Base-by-base conservation (phyloP, 768 basidiomycete species). In the Erythrobasidium yunnanense region DNA sequence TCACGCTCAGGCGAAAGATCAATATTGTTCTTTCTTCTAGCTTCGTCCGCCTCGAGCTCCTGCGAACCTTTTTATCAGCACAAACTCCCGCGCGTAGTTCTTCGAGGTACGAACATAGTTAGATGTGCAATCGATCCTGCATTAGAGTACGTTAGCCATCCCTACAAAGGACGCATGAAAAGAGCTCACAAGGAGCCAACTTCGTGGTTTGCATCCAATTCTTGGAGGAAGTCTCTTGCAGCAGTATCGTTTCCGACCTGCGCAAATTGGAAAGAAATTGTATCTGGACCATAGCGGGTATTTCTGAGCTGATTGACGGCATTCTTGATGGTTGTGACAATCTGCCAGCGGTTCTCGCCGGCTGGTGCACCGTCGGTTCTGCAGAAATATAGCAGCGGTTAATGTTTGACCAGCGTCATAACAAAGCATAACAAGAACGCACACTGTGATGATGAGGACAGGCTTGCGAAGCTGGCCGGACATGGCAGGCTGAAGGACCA, bases 401-500 rank as follows among this genome's bases (percentile, higher is more conserved):
- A 45, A 45, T 11, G 38, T 11, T 20, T 11, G 38, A 20, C 38
- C 38, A 11, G 38, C 13, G n/a, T 45, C 38, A 45, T 11, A 11
- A 11, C 38, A 20, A 20, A 45, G 38, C n/a, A 45, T 45, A 20
- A n/a, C n/a, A n/a, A n/a, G n/a, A 20, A 45, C 38, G 38, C n/a
- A n/a, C n/a, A 49, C 73, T 25, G 66, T 65, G 46, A 79, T 77
- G 60, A 78, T 72, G 18, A 79, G 67, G 4, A 78, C 70, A 0
- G 78, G 78, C 73, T 79, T 79, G 68, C 76, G 72, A 11, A 79
- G 70, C 22, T 57, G 46, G 25, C 71, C 68, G 7, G 66, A 33
- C 27, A 72, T 63, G 34, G 76, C 77, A 15, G 77, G 78, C 29
- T 75, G 77, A 13, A 78, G 68, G 1, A 79, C 72, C n/a, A 79